phyloP scores from a whole-genome alignment of 208 protist species.

The Crithidia mellificae region DNA sequence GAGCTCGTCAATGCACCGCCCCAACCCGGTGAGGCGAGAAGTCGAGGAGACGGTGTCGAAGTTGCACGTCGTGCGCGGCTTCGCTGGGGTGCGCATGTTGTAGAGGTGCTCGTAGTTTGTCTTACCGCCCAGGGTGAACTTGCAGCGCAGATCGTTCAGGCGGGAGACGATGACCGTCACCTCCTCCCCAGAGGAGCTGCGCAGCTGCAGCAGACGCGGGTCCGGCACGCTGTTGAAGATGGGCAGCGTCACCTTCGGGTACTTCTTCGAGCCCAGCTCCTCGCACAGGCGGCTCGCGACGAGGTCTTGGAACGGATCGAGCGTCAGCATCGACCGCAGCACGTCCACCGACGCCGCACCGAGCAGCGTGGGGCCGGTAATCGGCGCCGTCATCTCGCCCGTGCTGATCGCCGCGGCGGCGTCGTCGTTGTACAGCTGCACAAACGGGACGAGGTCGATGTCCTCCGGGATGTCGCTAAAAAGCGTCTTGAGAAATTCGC shows the following conservation, averaged over 20 bases:
- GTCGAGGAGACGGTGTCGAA: conserved; percentile 49
- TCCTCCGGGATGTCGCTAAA: conserved; percentile 81
- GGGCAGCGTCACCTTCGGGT: conserved; percentile 77
- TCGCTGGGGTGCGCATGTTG: conserved; percentile 76
- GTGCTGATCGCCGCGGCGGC: conserved; percentile 64
- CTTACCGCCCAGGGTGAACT: conserved; percentile 69
- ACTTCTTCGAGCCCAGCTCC: conserved; percentile 56
- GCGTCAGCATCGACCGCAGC: conserved; percentile 83
- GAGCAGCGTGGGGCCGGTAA: conserved; percentile 73
- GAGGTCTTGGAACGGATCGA: conserved; percentile 77
- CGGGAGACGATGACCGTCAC: conserved; percentile 65
- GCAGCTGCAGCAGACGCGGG: conserved; percentile 76
- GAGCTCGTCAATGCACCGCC: conserved; percentile 68
- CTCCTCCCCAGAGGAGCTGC: conserved; percentile 51
- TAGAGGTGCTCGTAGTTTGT: conserved; percentile 78
- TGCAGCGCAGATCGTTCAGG: conserved; percentile 70
- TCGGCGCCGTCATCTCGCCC: conserved; percentile 82
- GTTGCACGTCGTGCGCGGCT: conserved; percentile 55
- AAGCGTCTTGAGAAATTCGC: conserved; percentile 83
- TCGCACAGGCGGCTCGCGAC: conserved; percentile 69
- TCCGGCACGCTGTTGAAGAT: conserved; percentile 86
- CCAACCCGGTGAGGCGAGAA: conserved; percentile 56
- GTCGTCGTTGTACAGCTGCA: conserved; percentile 93
- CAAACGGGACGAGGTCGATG: conserved; percentile 88
- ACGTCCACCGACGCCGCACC: conserved; percentile 83